Evolutionary conservation across 2,329 filamentous ascomycete genomes (phyloP), one percentile per base, ranked within the genome.

Genomic region (Colletotrichum graminicola): DNA sequence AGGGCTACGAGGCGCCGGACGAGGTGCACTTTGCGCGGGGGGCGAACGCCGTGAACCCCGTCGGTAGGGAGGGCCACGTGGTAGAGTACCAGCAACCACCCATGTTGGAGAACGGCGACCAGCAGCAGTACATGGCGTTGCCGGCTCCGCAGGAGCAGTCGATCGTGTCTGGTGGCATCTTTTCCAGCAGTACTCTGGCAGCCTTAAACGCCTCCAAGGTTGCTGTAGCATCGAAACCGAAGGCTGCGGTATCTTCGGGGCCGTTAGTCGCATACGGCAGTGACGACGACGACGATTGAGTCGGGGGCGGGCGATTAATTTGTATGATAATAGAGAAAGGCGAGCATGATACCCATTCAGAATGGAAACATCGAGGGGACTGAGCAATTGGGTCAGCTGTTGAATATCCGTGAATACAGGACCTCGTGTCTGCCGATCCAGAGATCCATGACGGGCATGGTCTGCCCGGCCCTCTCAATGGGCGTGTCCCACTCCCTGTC

Each of bases 1-100:
- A 95, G 66, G 95, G 95, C 1, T 98, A 98, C 79, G 94, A 98
- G 77, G 95, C 95, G 1, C 95, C 95, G 0, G 96, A 99, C 79
- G 92, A 96, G 73, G 91, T 99, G 34, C 97, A 97, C 88, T 97
- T 95, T 81, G 93, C 94, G 0, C 88, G 93, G 57, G 94, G 95
- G 45, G 89, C 90, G 75, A 90, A 91, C 74, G 89, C 89, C 0
- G 88, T 91, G 39, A 91, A 91, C 75, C 88, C 88, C 0, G 77
- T 83, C 3, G 89, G 88, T 1, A 82, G 88, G 47, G 81, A 88
- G 59, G 90, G 90, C 0, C 86, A 89, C 68, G 91, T 92, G 74
- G 80, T 91, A 36, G 90, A 93, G 77, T 85, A 90, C 59, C 86
- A 92, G 75, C 86, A 90, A 72, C 84, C 83, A 67, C 75, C 88